Evolutionary conservation across 2,329 filamentous ascomycete genomes (phyloP), one percentile per base, ranked within the genome.

Genomic region (Penicillium glabrum): DNA sequence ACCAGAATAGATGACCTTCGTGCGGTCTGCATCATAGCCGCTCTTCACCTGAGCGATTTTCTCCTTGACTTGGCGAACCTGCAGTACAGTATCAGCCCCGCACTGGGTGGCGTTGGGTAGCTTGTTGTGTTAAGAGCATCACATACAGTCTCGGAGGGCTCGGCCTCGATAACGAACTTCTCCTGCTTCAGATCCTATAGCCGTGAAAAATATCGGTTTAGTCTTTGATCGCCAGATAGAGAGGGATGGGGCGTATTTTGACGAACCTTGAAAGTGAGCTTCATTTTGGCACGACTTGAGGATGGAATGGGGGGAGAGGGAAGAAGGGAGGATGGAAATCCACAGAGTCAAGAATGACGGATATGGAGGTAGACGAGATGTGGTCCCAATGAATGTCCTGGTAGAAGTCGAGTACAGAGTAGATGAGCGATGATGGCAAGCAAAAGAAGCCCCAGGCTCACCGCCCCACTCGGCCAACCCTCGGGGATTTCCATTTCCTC

Each of bases 1-100:
- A 96, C 93, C 95, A 57, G 95, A 97, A 78, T 98, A 98, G 78
- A 99, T 99, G 72, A 99, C 87, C 83, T 98, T 98, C 79, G 96
- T 90, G 63, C 87, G 84, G 71, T 91, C 86, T 49, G 89, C 86
- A 60, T 96, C 93, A 91, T 93, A 98, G 76, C 60, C 59, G 24
- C 92, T 91, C 79, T 97, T 97, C 77, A 96, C 93, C 62, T 86
- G 83, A 31, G 88, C 84, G 67, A 99, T 96, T 82, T 95, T 96
- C 73, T 90, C 86, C 84, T 99, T 99, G 72, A 99, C 86, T 60
- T 89, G 81, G 61, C 89, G 90, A 75, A 99, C 90, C 93, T 96
- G 69, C 57, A 62, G 53, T 53, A 53, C 31, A 46, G 27, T 23
- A 59, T 73, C 56, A 75, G 69, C 71, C 72, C 72, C 72, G 70